These are phyloP conservation scores for Erythrophleum ivorense DNA, from an alignment of 331 rosid species.

Conservation along the genomic window DNA sequence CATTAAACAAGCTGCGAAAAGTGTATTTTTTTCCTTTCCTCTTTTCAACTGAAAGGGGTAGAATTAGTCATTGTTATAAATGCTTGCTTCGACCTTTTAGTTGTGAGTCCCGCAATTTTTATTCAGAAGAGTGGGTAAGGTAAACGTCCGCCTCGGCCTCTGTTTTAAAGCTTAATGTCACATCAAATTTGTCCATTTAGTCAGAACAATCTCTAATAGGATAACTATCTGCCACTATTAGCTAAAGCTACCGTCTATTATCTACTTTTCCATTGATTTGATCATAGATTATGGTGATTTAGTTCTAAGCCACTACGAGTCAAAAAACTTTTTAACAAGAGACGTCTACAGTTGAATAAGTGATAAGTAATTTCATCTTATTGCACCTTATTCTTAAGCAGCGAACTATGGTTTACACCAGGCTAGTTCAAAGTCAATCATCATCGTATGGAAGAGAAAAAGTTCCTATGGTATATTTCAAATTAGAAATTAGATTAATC, in stretches of 20 bases:
- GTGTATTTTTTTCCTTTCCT: neutral
- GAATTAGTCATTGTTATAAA: neutral
- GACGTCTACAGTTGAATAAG: neutral
- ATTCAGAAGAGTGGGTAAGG: neutral
- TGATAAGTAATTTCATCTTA: neutral
- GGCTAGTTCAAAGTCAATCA: neutral
- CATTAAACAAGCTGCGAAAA: neutral
- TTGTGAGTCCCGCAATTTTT: neutral
- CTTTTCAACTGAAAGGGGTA: neutral
- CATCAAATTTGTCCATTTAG: neutral
- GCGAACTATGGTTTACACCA: neutral
- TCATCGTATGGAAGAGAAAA: too few species aligned
- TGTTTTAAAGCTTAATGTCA: neutral
- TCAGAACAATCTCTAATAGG: neutral
- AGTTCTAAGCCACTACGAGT: neutral
- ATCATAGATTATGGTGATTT: neutral
- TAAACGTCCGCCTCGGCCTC: neutral
- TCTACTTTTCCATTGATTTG: neutral
- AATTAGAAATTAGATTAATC: neutral
- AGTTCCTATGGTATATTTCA: neutral
- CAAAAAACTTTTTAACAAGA: neutral
- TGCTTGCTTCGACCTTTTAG: neutral
- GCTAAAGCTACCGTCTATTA: neutral
- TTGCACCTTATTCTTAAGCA: neutral
- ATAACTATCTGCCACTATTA: neutral